These are phyloP conservation scores for Beta corolliflora DNA, from an alignment of 179 eudicot species.

Conservation along the genomic window DNA sequence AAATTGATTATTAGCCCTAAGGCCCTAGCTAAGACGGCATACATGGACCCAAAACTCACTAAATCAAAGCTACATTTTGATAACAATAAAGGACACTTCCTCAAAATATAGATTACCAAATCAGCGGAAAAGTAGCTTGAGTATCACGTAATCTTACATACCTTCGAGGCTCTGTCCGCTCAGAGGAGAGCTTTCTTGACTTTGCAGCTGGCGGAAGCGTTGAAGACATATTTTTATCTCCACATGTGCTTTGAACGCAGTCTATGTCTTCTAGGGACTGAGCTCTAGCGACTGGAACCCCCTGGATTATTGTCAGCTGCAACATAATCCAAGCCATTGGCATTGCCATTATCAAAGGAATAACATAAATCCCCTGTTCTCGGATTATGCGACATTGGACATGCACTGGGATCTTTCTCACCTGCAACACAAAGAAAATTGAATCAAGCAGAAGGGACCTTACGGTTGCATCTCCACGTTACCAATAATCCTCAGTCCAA, in stretches of 20 bases:
- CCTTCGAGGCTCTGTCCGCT: slow-evolving; percentile 82
- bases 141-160: slow-evolving; percentile 20
- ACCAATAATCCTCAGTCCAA: not conserved
- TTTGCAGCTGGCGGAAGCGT: slow-evolving; percentile 67
- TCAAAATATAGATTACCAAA: not conserved
- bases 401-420: slow-evolving; percentile 32
- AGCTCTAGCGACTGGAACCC: slow-evolving; percentile 47
- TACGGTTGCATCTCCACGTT: slow-evolving; percentile 9
- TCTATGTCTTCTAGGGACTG: slow-evolving; percentile 74
- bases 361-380: slow-evolving; percentile 25
- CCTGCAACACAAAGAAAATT: slow-evolving; percentile 23
- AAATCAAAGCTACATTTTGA: slow-evolving; percentile 3
- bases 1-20: not conserved
- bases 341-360: slow-evolving; percentile 26
- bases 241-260: slow-evolving; percentile 47
- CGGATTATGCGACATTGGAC: slow-evolving; percentile 26
- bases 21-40: slow-evolving; percentile 1
- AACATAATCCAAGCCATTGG: slow-evolving; percentile 28
- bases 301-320: slow-evolving; percentile 33
- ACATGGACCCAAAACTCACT: slow-evolving; percentile 1
- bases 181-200: slow-evolving; percentile 69
- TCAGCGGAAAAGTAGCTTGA: slow-evolving; percentile 1
- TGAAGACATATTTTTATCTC: slow-evolving; percentile 52
- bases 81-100: not conserved
- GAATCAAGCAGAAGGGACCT: slow-evolving; percentile 10